phyloP scores from a whole-genome alignment of 345 rosid genomes.

The Boechera stricta region DNA sequence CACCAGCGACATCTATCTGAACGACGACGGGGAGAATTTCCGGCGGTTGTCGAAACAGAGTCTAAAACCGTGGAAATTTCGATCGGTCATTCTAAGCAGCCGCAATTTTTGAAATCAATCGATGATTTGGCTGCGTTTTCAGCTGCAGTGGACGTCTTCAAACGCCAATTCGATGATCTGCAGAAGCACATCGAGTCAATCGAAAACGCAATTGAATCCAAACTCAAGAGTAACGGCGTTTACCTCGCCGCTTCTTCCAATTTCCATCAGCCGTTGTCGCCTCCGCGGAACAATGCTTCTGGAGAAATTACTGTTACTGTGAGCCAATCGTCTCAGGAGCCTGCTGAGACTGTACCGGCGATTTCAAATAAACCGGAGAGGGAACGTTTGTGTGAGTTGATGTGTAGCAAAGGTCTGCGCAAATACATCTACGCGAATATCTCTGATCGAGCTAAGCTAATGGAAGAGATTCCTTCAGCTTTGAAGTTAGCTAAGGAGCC shows the following conservation, averaged over 20 bases:
- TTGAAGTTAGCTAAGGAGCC: constrained; percentile 61
- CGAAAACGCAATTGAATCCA: constrained; percentile 50
- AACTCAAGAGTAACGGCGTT: constrained; percentile 35
- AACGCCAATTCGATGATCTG: constrained; percentile 56
- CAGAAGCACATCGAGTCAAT: constrained; percentile 59
- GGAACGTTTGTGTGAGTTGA: constrained; percentile 48
- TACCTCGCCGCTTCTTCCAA: neutral
- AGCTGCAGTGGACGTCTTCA: constrained; percentile 51
- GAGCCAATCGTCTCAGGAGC: constrained; percentile 1
- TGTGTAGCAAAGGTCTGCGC: constrained; percentile 67
- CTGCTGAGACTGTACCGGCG: constrained; percentile 6
- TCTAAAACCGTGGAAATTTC: neutral
- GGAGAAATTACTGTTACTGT: constrained; percentile 1
- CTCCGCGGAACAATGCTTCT: constrained; percentile 5
- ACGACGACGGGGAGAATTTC: neutral
- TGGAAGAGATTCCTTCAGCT: constrained; percentile 56
- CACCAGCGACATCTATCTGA: constrained; percentile 15
- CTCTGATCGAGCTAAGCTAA: constrained; percentile 46
- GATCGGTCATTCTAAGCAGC: constrained; percentile 25
- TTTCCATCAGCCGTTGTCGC: neutral
- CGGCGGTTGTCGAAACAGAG: neutral
- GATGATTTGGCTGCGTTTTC: constrained; percentile 49
- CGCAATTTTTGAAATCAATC: constrained; percentile 51
- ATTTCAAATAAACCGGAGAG: constrained; percentile 16
- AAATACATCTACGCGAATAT: constrained; percentile 50